Conservation (phyloP, 805 yeast genomes). For the Lachancea fermentati region DNA sequence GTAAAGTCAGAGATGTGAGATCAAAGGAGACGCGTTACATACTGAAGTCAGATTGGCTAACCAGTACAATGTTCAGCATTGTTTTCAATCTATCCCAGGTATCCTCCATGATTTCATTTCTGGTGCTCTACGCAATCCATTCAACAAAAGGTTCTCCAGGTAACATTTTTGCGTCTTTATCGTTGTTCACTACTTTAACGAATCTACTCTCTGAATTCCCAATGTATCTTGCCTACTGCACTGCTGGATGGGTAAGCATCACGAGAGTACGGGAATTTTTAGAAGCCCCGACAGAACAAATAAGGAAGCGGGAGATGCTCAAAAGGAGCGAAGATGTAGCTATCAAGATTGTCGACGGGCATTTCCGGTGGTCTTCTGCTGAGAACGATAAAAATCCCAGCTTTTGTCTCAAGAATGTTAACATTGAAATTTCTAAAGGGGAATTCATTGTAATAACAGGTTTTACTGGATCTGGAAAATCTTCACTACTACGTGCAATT, state of each 20-base stretch:
- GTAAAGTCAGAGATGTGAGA: conserved; percentile 46
- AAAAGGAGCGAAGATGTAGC: conserved; percentile 36
- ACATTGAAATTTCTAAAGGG: not conserved
- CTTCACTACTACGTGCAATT: conserved; percentile 64
- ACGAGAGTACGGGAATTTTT: conserved; percentile 40
- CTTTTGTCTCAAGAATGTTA: not conserved
- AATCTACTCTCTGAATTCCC: conserved; percentile 58
- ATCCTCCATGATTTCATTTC: conserved; percentile 51
- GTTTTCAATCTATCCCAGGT: conserved; percentile 46
- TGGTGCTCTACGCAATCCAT: conserved; percentile 36
- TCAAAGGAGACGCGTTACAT: conserved; percentile 51
- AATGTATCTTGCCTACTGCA: conserved; percentile 45
- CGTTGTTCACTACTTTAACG: conserved; percentile 51
- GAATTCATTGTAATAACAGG: conserved; percentile 38
- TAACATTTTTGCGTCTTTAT: conserved; percentile 55
- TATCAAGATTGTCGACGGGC: conserved; percentile 43
- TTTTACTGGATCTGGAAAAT: conserved; percentile 75
- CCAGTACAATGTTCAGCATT: conserved; percentile 48
- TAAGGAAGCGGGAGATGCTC: conserved; percentile 9
- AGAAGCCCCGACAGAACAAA: conserved; percentile 33
- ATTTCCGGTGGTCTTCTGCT: conserved; percentile 47
- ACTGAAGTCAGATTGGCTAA: conserved; percentile 50
- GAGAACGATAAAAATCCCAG: not conserved
- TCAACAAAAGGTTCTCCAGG: conserved; percentile 43
- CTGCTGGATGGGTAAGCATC: not conserved